These are phyloP conservation scores for Tuber microsphaerosporum DNA, from an alignment of 495 filamentous ascomycete species.

Conservation along the genomic window DNA sequence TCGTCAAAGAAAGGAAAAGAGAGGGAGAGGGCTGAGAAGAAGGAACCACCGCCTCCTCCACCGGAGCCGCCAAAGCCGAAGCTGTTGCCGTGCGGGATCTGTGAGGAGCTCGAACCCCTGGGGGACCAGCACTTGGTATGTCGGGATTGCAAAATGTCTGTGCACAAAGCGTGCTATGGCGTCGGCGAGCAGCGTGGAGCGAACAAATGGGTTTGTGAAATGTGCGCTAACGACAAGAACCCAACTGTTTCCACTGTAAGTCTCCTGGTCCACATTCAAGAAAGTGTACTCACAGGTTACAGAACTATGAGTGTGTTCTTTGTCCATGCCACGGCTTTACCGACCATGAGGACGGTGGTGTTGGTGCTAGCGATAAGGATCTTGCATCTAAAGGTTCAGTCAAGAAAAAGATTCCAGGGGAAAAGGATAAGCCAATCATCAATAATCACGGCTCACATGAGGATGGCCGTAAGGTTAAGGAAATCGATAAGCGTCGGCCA, in stretches of 20 bases:
- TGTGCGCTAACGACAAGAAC: constrained; percentile 85
- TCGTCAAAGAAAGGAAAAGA: constrained; percentile 35
- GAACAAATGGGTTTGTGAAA: constrained; percentile 89
- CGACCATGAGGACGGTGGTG: constrained; percentile 30
- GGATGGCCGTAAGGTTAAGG: constrained; percentile 60
- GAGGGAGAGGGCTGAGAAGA: constrained; percentile 36
- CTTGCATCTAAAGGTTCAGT: constrained; percentile 60
- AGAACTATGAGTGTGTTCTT: constrained; percentile 85
- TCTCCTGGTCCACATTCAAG: constrained; percentile 13
- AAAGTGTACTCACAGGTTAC: constrained; percentile 33
- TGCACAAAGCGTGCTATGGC: constrained; percentile 92
- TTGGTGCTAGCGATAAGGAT: constrained; percentile 32
- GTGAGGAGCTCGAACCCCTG: constrained; percentile 61
- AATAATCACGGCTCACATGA: constrained; percentile 51
- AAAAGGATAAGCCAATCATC: constrained; percentile 65
- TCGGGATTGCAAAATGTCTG: constrained; percentile 76
- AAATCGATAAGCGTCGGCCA: constrained; percentile 68
- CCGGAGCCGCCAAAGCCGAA: constrained; percentile 70
- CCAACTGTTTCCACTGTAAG: constrained; percentile 77
- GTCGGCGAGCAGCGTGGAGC: constrained; percentile 60
- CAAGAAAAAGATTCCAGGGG: constrained; percentile 90
- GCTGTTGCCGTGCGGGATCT: constrained; percentile 76
- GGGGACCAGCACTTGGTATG: constrained; percentile 70
- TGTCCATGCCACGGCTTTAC: constrained; percentile 57
- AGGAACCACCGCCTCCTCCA: constrained; percentile 50